These are phyloP conservation scores for Hypoxylon sp. DNA, from an alignment of 2,329 filamentous ascomycete genomes.

Conservation along the genomic window DNA sequence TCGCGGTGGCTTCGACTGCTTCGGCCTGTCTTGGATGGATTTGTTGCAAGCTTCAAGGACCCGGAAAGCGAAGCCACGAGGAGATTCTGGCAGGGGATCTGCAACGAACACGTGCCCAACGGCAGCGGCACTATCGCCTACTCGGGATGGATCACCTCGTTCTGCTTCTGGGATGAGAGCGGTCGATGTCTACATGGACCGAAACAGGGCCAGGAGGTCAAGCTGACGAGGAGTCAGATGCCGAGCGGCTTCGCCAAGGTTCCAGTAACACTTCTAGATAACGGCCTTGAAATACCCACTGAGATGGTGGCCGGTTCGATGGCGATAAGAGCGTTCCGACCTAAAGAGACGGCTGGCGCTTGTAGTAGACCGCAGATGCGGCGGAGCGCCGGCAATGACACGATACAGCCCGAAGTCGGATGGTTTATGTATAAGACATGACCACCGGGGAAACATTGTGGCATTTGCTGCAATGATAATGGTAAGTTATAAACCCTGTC, in stretches of 20 bases:
- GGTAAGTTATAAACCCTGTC: constrained; percentile 30
- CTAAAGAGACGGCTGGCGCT: constrained; percentile 31
- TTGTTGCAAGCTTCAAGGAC: constrained; percentile 51
- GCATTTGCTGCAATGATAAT: constrained; percentile 35
- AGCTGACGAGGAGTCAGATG: constrained; percentile 48
- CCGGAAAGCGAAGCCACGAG: constrained; percentile 40
- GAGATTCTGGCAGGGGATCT: constrained; percentile 52
- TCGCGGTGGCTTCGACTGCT: constrained; percentile 45
- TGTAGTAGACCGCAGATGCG: constrained; percentile 26
- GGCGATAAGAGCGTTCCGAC: constrained; percentile 45
- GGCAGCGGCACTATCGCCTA: constrained; percentile 52
- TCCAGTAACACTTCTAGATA: constrained; percentile 49
- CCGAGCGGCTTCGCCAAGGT: constrained; percentile 53
- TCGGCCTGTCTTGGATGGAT: constrained; percentile 48
- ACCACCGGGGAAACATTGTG: constrained; percentile 23
- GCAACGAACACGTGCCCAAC: constrained; percentile 49
- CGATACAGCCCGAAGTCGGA: constrained; percentile 51
- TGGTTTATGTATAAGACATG: constrained; percentile 54
- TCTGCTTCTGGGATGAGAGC: constrained; percentile 54
- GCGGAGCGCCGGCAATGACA: constrained; percentile 43
- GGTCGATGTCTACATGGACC: constrained; percentile 47
- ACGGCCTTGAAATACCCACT: constrained; percentile 47
- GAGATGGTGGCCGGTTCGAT: constrained; percentile 54
- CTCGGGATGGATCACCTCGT: constrained; percentile 55
- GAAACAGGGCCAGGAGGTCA: constrained; percentile 31